A percentile compares a stretch with the other conserved stretches of the same genome.
Conservation (phyloP, 768 basidiomycete species). For the Suillus brevipes region DNA sequence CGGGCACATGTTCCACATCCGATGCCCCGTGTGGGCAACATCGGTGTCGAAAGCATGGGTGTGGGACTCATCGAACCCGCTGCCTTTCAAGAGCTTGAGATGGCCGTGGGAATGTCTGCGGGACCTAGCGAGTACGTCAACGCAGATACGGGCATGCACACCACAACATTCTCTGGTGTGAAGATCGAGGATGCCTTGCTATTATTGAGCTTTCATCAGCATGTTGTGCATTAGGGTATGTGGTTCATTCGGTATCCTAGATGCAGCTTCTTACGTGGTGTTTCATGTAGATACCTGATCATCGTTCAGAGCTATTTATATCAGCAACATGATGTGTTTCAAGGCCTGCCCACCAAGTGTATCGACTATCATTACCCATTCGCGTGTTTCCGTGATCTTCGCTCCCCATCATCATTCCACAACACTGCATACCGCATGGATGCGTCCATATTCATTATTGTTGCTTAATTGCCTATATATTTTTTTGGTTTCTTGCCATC, state of each 20-base stretch:
- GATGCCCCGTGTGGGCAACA: slow-evolving; percentile 27
- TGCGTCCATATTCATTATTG: slow-evolving; percentile 34
- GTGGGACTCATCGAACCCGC: slow-evolving; percentile 41
- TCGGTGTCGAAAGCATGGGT: slow-evolving; percentile 32
- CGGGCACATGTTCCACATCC: slow-evolving; percentile 31
- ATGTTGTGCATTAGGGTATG: slow-evolving; percentile 50
- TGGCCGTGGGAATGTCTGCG: slow-evolving; percentile 33
- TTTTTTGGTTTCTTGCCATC: slow-evolving; percentile 2
- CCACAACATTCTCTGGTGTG: slow-evolving; percentile 48
- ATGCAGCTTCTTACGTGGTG: neutral
- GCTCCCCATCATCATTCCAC: slow-evolving; percentile 1
- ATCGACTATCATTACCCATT: slow-evolving; percentile 7
- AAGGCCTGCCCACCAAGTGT: slow-evolving; percentile 4
- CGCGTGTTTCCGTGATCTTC: neutral
- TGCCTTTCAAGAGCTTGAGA: slow-evolving; percentile 50
- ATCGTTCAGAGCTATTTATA: slow-evolving; percentile 5
- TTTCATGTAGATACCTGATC: neutral
- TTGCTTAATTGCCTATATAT: slow-evolving; percentile 33
- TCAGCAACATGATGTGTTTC: slow-evolving; percentile 3
- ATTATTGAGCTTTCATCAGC: slow-evolving; percentile 72
- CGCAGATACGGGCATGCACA: slow-evolving; percentile 23
- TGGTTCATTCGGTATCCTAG: neutral
- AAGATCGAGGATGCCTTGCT: slow-evolving; percentile 74
- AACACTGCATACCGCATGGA: slow-evolving; percentile 7
- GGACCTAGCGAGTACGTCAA: slow-evolving; percentile 25